Percentiles rank a stretch among this genome's conserved stretches.
These are phyloP conservation scores for Zalaria obscura DNA, from an alignment of 2,329 filamentous ascomycete genomes.

Conservation along the genomic window DNA sequence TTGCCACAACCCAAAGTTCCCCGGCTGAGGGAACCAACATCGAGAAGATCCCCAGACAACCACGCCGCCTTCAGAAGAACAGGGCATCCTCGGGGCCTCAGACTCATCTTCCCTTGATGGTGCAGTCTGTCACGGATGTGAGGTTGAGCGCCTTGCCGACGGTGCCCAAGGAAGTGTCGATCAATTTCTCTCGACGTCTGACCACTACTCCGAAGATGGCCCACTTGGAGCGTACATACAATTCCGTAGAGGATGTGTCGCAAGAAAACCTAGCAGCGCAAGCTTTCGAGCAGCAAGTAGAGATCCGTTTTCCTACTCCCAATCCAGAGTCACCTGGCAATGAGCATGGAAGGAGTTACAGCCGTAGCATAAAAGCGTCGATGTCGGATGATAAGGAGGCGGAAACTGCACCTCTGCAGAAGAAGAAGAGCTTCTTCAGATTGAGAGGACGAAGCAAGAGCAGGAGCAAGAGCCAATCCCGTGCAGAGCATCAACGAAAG, in stretches of 20 bases:
- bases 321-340: too few relatives aligned
- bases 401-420: slow-evolving; percentile 4
- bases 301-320: too few relatives aligned
- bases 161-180: slow-evolving; percentile 19
- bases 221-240: slow-evolving; percentile 21
- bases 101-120: not conserved
- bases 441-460: slow-evolving; percentile 12
- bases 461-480: slow-evolving; percentile 12
- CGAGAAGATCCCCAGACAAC: not conserved
- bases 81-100: not conserved
- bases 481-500: slow-evolving; percentile 6
- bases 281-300: too few relatives aligned
- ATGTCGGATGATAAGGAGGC: not conserved
- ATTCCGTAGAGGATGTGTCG: slow-evolving; percentile 9
- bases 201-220: slow-evolving; percentile 20
- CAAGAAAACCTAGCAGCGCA: not conserved
- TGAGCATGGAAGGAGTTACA: not conserved
- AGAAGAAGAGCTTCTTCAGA: slow-evolving; percentile 6
- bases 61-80: not conserved
- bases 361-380: slow-evolving; percentile 1
- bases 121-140: not conserved
- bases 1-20: not conserved
- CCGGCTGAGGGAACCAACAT: not conserved
- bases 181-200: slow-evolving; percentile 21
- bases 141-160: not conserved